Base-by-base conservation (phyloP, 768 basidiomycete species). In the Lactarius akahatsu region DNA sequence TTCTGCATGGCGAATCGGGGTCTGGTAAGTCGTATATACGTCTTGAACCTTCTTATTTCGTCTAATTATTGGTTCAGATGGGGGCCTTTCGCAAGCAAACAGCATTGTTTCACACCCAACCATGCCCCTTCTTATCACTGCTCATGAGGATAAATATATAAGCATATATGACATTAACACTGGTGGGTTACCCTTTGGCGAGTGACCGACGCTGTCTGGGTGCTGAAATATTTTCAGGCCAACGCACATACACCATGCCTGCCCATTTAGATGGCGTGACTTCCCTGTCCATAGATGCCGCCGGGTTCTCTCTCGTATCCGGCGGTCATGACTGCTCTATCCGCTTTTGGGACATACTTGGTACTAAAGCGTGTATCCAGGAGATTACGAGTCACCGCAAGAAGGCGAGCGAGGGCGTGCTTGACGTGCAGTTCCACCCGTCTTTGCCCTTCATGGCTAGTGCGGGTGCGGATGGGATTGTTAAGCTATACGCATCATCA, bases 241-340 rank as follows among this genome's bases (percentile, higher is more conserved):
- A 90, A 83, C 94, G 92, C 75, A 93, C 91, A 34, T 87, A 94
- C 75, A 90, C 92, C 56, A 92, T 96, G 82, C 79, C 90, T 20
- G 94, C 93, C 30, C 97, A 99, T 74, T 81, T 96, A 43, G 92
- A 96, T 70, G 89, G 92, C 3, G 91, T 98, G 41, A 97, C 96
- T 20, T 94, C 93, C 30, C 79, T 98, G 32, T 90, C 92, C 23
- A 87, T 98, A 69, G 92, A 96, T 70, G 86, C 91, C 0, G 83
- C 95, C 2, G 92, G 92, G 7, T 93, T 93, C 72, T 87, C 88
- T 6, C 84, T 99, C 59, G 90, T 94, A 5, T 94, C 96, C 1
- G 91, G 89, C 47, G 91, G 92, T 63, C 94, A 96, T 75, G 97
- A 98, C 74, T 95, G 95, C 74, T 96, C 94, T 18, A 80, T 94